Evolutionary conservation across 2,329 filamentous ascomycete species (phyloP).

Genomic region (Aureobasidium sp.): DNA sequence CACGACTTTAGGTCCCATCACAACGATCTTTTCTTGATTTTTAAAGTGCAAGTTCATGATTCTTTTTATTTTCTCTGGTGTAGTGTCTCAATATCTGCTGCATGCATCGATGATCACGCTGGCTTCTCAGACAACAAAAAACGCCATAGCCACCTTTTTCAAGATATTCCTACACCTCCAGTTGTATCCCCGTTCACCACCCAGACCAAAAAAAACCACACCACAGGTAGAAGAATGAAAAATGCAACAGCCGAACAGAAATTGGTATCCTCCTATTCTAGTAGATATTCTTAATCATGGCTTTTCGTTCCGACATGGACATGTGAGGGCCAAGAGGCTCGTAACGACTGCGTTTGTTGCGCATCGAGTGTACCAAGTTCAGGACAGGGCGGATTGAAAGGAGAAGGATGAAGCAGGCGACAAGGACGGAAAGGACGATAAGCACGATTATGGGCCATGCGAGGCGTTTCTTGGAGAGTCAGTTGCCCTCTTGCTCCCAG

Average conservation of each 20-base stretch:
- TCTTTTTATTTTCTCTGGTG: not conserved
- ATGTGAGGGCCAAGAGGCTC: constrained; percentile 4
- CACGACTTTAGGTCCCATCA: not conserved
- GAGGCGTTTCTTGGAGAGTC: constrained; percentile 18
- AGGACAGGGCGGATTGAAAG: constrained; percentile 3
- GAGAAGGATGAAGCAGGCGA: not conserved
- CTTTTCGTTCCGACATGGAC: constrained; percentile 1
- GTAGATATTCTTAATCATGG: constrained; percentile 1
- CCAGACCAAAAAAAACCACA: not conserved
- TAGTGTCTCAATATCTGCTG: not conserved
- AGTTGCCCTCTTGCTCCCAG: constrained; percentile 52
- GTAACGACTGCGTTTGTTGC: not conserved
- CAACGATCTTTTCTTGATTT: too few relatives aligned
- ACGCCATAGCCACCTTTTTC: not conserved
- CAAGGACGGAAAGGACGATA: not conserved
- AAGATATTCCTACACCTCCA: not conserved
- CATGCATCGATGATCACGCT: not conserved
- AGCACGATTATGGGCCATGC: not conserved
- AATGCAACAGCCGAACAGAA: not conserved
- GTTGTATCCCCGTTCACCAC: not conserved
- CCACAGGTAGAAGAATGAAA: not conserved
- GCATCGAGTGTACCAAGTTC: constrained; percentile 1
- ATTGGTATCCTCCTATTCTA: not conserved
- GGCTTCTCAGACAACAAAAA: not conserved
- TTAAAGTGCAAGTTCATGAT: not conserved